A percentile compares a stretch with the other conserved stretches of the same genome.
These are phyloP conservation scores for Pouteria glomerata DNA, from an alignment of 148 eudicot species.

Conservation along the genomic window DNA sequence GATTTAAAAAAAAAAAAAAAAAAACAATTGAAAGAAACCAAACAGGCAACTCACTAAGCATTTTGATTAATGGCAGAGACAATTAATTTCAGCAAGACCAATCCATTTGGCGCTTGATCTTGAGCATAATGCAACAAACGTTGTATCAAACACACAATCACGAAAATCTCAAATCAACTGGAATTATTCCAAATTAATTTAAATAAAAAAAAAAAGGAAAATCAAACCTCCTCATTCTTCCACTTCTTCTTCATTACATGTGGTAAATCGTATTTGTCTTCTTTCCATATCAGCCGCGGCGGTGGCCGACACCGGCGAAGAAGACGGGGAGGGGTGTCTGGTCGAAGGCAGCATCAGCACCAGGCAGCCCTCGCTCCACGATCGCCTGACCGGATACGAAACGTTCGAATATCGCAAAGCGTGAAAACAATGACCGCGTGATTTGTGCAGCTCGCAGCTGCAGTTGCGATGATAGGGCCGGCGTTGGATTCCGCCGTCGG, in stretches of 20 bases:
- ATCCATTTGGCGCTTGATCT: too few species aligned
- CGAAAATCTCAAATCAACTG: too few species aligned
- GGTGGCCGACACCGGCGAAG: slow-evolving; percentile 8
- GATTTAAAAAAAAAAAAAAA: too few species aligned
- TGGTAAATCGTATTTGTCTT: background rate
- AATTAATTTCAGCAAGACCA: too few species aligned
- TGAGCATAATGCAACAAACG: too few species aligned
- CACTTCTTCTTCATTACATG: background rate
- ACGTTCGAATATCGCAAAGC: slow-evolving; percentile 14
- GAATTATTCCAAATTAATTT: too few species aligned
- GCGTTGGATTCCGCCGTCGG: slow-evolving; percentile 22
- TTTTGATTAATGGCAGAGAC: too few species aligned
- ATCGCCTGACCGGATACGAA: slow-evolving; percentile 43
- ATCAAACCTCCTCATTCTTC: background rate
- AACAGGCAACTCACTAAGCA: too few species aligned
- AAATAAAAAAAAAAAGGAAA: too few species aligned
- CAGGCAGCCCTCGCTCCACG: slow-evolving; percentile 44
- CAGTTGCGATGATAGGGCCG: slow-evolving; percentile 45
- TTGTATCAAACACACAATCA: too few species aligned
- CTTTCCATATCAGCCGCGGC: too few species aligned
- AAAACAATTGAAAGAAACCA: too few species aligned
- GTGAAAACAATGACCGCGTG: slow-evolving; percentile 21
- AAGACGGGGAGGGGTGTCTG: slow-evolving; percentile 8
- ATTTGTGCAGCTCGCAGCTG: slow-evolving; percentile 40
- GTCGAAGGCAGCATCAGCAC: slow-evolving; percentile 18